phyloP scores from a whole-genome alignment of 306 rosid species.

The Trifolium dubium region DNA sequence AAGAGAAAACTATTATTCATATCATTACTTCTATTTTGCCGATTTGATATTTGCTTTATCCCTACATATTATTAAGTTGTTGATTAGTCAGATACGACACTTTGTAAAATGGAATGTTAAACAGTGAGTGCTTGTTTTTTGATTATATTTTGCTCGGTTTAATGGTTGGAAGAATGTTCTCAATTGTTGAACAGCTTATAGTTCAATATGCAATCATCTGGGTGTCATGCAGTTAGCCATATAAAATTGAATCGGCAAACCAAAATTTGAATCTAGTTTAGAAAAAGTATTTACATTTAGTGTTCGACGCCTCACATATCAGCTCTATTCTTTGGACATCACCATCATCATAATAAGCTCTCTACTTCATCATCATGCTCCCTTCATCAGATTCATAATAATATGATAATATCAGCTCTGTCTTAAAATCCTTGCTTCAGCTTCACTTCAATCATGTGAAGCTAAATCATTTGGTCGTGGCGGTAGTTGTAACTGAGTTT shows the following conservation, averaged over 20 bases:
- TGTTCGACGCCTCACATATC: too few species aligned
- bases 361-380: not conserved
- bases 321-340: not conserved
- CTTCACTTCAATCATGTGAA: not conserved
- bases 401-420: too few species aligned
- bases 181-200: not conserved
- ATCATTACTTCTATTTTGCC: slow-evolving; percentile 17
- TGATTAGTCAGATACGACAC: not conserved
- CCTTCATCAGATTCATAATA: not conserved
- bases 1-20: slow-evolving; percentile 6
- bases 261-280: too few species aligned
- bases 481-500: not conserved
- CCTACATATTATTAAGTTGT: not conserved
- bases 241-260: too few species aligned
- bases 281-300: too few species aligned
- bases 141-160: not conserved
- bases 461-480: not conserved
- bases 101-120: not conserved
- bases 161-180: not conserved
- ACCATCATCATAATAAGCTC: not conserved
- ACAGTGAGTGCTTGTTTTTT: not conserved
- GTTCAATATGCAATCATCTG: not conserved
- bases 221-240: too few species aligned
- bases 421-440: slow-evolving; percentile 2
- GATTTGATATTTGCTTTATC: not conserved